These are phyloP conservation scores for Zasmidium citrigriseum DNA, from an alignment of 2,329 filamentous ascomycete genomes.

Conservation along the genomic window DNA sequence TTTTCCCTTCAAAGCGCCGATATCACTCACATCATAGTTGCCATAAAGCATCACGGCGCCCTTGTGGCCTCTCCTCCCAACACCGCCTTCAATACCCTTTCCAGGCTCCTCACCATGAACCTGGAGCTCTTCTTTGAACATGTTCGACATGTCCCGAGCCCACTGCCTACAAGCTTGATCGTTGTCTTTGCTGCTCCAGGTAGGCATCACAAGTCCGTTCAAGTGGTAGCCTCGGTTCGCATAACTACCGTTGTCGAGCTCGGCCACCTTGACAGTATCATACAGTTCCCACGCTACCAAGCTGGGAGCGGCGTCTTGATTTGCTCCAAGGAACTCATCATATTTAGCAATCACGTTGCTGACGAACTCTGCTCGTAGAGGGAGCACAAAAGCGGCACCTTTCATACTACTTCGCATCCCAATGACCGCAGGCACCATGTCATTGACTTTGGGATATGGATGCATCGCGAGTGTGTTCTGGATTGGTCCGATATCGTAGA, in stretches of 20 bases:
- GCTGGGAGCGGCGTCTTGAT: slow-evolving; percentile 21
- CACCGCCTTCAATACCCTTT: slow-evolving; percentile 26
- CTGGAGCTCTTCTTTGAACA: slow-evolving; percentile 29
- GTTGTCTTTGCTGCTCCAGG: slow-evolving; percentile 31
- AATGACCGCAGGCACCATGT: slow-evolving; percentile 21
- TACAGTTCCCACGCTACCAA: slow-evolving; percentile 30
- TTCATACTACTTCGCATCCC: slow-evolving; percentile 30
- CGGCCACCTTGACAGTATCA: slow-evolving; percentile 26
- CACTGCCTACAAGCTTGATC: slow-evolving; percentile 29
- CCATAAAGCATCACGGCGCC: slow-evolving; percentile 32
- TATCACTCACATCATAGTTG: slow-evolving; percentile 32
- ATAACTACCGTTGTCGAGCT: slow-evolving; percentile 25
- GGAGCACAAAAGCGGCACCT: slow-evolving; percentile 27
- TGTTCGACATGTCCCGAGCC: slow-evolving; percentile 27
- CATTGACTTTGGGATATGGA: slow-evolving; percentile 26
- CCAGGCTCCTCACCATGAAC: slow-evolving; percentile 21
- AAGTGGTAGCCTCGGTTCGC: slow-evolving; percentile 31
- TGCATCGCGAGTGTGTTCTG: slow-evolving; percentile 24
- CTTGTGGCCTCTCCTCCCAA: slow-evolving; percentile 27
- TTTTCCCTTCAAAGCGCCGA: not conserved
- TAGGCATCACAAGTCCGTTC: slow-evolving; percentile 32
- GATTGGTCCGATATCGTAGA: slow-evolving; percentile 26
- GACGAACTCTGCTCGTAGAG: slow-evolving; percentile 27
- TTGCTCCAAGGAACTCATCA: slow-evolving; percentile 20
- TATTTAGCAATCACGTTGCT: slow-evolving; percentile 20